Conservation (phyloP, 179 eudicot species). For the Camellia oleifera region DNA sequence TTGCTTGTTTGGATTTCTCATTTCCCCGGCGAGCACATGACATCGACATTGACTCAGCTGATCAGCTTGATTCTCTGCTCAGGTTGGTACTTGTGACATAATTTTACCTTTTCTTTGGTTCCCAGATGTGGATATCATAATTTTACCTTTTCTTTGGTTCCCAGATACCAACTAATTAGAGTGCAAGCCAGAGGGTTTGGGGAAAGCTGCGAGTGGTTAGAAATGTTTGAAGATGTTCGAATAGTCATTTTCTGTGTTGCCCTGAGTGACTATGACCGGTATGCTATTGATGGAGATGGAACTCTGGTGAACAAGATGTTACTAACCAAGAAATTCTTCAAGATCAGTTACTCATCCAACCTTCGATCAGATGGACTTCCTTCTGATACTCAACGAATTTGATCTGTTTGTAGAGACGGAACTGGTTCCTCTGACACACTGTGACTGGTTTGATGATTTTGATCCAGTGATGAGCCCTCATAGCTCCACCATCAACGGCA, state of each 20-base stretch:
- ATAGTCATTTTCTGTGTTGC: constrained; percentile 81
- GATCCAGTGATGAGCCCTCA: constrained; percentile 74
- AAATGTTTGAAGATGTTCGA: constrained; percentile 94
- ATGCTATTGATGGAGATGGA: constrained; percentile 44
- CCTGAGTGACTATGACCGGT: constrained; percentile 80
- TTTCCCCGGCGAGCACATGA: constrained; percentile 61
- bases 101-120: constrained; percentile 10
- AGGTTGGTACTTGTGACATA: constrained; percentile 39
- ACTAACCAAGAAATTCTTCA: constrained; percentile 71
- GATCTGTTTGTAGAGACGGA: constrained; percentile 81
- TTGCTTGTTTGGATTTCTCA: constrained; percentile 81
- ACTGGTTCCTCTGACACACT: constrained; percentile 50
- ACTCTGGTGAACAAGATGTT: constrained; percentile 69
- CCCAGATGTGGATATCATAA: constrained; percentile 53
- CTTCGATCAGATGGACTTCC: constrained; percentile 81
- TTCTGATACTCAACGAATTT: constrained; percentile 69
- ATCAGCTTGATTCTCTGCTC: constrained; percentile 57
- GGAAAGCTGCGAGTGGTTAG: constrained; percentile 95
- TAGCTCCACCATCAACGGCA: constrained; percentile 49
- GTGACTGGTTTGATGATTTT: constrained; percentile 95
- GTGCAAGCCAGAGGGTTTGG: constrained; percentile 79
- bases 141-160: constrained; percentile 11
- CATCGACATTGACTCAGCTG: constrained; percentile 47
- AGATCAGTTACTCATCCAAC: constrained; percentile 81
- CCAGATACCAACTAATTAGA: constrained; percentile 88